These are phyloP conservation scores for Yamadazyma dendronema DNA, from an alignment of 1,139 yeast genomes.

Conservation along the genomic window DNA sequence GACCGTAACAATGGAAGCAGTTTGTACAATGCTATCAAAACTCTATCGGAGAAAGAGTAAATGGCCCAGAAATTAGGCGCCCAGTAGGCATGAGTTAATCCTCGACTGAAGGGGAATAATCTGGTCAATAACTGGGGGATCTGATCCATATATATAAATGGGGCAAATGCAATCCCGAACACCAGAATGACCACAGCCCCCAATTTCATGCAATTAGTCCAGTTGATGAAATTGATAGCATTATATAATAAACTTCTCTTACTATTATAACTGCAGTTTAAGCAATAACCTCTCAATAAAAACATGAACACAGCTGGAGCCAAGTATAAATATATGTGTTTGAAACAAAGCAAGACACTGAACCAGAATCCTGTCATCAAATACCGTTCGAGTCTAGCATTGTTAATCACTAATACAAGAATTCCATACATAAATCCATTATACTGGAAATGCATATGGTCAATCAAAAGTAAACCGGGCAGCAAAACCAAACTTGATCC, in stretches of 20 bases:
- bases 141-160: conserved; percentile 65
- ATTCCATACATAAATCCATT: conserved; percentile 92
- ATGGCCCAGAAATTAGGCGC: conserved; percentile 98
- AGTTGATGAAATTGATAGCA: conserved; percentile 43
- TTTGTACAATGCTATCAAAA: conserved; percentile 53
- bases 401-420: conserved; percentile 67
- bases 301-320: conserved; percentile 93
- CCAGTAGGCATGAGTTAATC: conserved; percentile 98
- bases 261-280: conserved; percentile 40
- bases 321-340: conserved; percentile 86
- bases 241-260: conserved; percentile 23
- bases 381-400: conserved; percentile 59
- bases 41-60: conserved; percentile 80
- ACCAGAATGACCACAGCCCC: conserved; percentile 65
- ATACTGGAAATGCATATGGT: conserved; percentile 93
- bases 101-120: conserved; percentile 90
- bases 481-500: conserved; percentile 82
- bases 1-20: conserved; percentile 45
- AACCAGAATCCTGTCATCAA: conserved; percentile 72
- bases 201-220: conserved; percentile 59
- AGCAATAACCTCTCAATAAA: conserved; percentile 68
- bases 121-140: conserved; percentile 65
- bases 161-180: conserved; percentile 73
- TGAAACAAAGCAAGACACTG: conserved; percentile 79
- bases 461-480: conserved; percentile 86